Conservation (phyloP, 140 eudicot genomes). For the Oenanthe javanica region DNA sequence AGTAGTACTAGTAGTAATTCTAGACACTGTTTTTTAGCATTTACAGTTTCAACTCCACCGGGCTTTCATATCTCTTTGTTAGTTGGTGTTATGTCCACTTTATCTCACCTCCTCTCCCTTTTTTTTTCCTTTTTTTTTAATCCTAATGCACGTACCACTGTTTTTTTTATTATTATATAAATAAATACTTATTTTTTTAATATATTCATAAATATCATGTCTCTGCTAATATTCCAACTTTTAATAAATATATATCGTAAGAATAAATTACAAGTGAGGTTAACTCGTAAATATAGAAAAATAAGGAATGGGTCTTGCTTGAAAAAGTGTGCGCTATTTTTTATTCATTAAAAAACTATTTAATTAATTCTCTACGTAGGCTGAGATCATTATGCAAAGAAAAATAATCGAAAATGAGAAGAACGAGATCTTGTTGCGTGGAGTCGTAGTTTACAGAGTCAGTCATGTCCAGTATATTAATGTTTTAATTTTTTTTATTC, state of each 20-base stretch:
- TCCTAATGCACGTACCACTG: too few species aligned
- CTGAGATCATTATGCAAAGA: background rate
- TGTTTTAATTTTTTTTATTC: background rate
- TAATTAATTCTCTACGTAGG: background rate
- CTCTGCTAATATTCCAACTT: too few species aligned
- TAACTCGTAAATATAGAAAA: background rate
- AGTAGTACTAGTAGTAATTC: background rate
- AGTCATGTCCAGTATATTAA: background rate
- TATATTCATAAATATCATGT: too few species aligned
- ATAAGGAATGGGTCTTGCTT: background rate
- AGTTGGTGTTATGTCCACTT: slow-evolving; percentile 1
- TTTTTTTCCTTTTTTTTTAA: too few species aligned
- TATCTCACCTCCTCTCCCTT: background rate
- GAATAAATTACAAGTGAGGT: background rate
- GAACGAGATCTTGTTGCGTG: slow-evolving; percentile 7
- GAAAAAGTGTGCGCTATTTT: background rate
- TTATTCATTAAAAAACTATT: background rate
- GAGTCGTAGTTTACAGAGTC: background rate
- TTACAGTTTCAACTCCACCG: background rate
- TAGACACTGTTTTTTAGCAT: slow-evolving; percentile 1
- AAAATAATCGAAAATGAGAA: background rate
- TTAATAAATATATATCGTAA: too few species aligned
- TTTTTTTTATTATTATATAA: background rate
- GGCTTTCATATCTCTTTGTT: background rate
- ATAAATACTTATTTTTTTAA: background rate